These are phyloP conservation scores for Didymosphaeria variabile DNA, from an alignment of 2,329 filamentous ascomycete species.

Conservation along the genomic window DNA sequence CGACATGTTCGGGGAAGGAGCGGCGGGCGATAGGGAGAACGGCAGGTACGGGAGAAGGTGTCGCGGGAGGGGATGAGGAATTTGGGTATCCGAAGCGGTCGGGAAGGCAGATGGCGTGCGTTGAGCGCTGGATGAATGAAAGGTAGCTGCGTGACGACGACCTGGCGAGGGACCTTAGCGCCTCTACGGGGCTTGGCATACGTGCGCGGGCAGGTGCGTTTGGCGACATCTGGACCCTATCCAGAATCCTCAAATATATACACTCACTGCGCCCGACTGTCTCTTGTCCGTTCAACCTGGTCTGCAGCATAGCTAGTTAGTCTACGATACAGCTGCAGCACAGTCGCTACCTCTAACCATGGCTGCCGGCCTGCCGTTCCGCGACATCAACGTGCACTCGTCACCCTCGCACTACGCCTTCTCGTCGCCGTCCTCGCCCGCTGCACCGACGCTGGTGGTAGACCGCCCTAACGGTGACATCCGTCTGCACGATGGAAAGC, in stretches of 20 bases:
- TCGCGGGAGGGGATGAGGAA: not conserved
- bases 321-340: not conserved
- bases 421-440: slow-evolving; percentile 90
- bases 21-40: slow-evolving; percentile 14
- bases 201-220: slow-evolving; percentile 9
- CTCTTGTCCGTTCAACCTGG: not conserved
- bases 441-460: slow-evolving; percentile 85
- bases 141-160: slow-evolving; percentile 20
- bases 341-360: slow-evolving; percentile 43
- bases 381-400: slow-evolving; percentile 96
- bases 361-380: slow-evolving; percentile 74
- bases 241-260: too few relatives aligned
- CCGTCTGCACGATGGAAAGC: slow-evolving; percentile 80
- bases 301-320: not conserved
- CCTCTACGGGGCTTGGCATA: not conserved
- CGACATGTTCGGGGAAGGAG: slow-evolving; percentile 69
- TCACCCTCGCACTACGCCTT: slow-evolving; percentile 94
- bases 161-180: slow-evolving; percentile 2
- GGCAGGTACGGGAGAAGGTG: slow-evolving; percentile 7
- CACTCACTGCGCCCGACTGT: not conserved
- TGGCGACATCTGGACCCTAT: slow-evolving; percentile 3
- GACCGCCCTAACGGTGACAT: slow-evolving; percentile 93
- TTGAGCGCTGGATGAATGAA: slow-evolving; percentile 8
- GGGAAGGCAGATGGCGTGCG: slow-evolving; percentile 4
- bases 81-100: slow-evolving; percentile 8